Conservation (phyloP, 139 green algal species). For the Marvania coccoides region DNA sequence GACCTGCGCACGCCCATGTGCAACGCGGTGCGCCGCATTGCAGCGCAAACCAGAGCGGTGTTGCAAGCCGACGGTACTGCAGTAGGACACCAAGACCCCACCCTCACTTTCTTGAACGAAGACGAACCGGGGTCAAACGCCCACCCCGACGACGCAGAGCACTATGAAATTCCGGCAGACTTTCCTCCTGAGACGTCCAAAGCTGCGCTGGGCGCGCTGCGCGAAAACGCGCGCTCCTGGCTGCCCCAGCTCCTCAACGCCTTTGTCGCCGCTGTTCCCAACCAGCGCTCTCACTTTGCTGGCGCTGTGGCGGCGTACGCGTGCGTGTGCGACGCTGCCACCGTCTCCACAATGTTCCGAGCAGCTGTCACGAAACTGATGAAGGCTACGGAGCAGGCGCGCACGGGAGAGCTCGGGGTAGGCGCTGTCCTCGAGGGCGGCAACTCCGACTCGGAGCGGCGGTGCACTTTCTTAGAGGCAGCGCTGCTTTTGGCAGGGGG, state of each 20-base stretch:
- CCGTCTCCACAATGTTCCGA: conserved; percentile 56
- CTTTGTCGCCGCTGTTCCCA: conserved; percentile 51
- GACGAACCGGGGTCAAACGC: too few relatives aligned
- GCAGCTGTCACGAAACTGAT: conserved; percentile 62
- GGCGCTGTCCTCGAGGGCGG: conserved; percentile 59
- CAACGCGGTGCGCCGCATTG: conserved; percentile 42
- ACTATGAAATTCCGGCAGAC: conserved; percentile 2
- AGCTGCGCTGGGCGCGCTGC: conserved; percentile 45
- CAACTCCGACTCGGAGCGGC: conserved; percentile 35
- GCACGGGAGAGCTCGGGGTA: conserved; percentile 35
- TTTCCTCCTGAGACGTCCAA: conserved; percentile 22
- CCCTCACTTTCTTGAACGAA: background rate
- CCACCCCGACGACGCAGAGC: conserved; percentile 5
- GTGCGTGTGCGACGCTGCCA: conserved; percentile 31
- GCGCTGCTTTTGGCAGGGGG: conserved; percentile 60
- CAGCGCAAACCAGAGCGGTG: conserved; percentile 21
- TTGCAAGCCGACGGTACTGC: conserved; percentile 1
- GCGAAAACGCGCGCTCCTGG: conserved; percentile 62
- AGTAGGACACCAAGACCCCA: background rate
- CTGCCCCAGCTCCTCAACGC: conserved; percentile 77
- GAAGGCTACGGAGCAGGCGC: conserved; percentile 49
- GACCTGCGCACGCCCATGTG: conserved; percentile 59
- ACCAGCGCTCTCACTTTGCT: conserved; percentile 40
- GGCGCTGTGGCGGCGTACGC: conserved; percentile 59
- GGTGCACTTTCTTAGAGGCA: conserved; percentile 81